Evolutionary conservation across 306 rosid species (phyloP).

Genomic region (Glycine tomentella): DNA sequence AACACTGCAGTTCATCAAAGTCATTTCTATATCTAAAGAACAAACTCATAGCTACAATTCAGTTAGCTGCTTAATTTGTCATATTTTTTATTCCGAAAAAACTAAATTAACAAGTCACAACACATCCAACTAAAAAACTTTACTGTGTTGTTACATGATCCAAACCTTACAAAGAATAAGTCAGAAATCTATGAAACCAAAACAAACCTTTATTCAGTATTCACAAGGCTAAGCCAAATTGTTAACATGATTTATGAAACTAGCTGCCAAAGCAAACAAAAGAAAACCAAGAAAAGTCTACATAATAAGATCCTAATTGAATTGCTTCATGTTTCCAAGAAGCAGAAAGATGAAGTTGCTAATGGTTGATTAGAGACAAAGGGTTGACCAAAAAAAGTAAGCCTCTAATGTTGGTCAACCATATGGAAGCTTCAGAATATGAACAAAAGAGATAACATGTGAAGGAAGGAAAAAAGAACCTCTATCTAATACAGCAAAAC

Average conservation of each 20-base stretch:
- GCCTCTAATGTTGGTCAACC: conserved; percentile 51
- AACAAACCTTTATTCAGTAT: conserved; percentile 43
- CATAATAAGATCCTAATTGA: conserved; percentile 29
- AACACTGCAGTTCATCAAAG: conserved; percentile 11
- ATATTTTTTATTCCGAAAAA: conserved; percentile 24
- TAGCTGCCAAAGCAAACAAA: background rate
- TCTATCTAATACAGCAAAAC: conserved; percentile 17
- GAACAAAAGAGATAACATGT: conserved; percentile 18
- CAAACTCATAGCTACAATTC: conserved; percentile 22
- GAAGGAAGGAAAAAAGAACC: conserved; percentile 6
- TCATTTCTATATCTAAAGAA: conserved; percentile 17
- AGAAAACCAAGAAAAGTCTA: background rate
- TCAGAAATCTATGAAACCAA: conserved; percentile 27
- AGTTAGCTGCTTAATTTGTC: conserved; percentile 25
- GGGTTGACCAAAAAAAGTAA: conserved; percentile 40
- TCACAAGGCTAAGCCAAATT: too few relatives aligned
- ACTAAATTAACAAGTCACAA: conserved; percentile 23
- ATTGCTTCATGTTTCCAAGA: conserved; percentile 32
- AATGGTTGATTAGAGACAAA: conserved; percentile 19
- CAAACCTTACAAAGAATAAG: conserved; percentile 14
- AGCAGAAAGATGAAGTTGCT: conserved; percentile 12
- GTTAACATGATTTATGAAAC: too few relatives aligned
- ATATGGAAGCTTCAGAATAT: conserved; percentile 39
- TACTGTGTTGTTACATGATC: conserved; percentile 10
- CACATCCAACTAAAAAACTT: conserved; percentile 28